Evolutionary conservation across 2,329 filamentous ascomycete genomes (phyloP), one percentile per base, ranked within the genome.

Genomic region (Cercospora zeae-maydis): DNA sequence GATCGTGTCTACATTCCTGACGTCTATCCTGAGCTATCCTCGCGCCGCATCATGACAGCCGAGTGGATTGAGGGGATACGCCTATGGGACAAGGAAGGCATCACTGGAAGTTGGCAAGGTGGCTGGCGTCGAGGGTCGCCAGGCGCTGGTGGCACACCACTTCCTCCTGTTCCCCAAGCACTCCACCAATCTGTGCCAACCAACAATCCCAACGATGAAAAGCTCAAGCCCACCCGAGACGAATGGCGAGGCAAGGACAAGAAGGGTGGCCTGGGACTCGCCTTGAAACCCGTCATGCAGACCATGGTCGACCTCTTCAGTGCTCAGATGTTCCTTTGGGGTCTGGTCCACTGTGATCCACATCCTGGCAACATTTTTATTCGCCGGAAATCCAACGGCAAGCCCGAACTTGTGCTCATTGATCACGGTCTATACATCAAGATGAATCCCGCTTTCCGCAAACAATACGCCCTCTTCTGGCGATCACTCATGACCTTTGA

Each of bases 271-370:
- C 85, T 98, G 0, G 95, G 95, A 0, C 80, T 99, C 2, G 87
- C 86, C 7, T 81, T 92, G 31, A 90, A 90, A 72, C 89, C 93
- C 63, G 92, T 97, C 63, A 98, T 98, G 95, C 90, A 89, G 5
- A 97, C 92, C 33, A 97, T 98, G 87, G 86, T 97, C 55, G 93
- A 97, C 75, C 84, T 98, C 34, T 99, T 98, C 80, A 91, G 89
- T n/a, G 93, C 92, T 2, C 93, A 98, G 74, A 98, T 98, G 84
- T 99, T 97, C 81, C 88, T 96, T 67, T 98, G 92, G 91, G 95
- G 95, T 11, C 85, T 91, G 47, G 91, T 98, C 0, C 93, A 99
- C 79, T 97, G 93, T 78, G 95, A 99, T 75, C 95, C 95, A 9
- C 95, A 99, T 74, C 95, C 95, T 1, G 93, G 93, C 30, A 99